These are phyloP conservation scores for Ilex asprella DNA, from an alignment of 257 asterid genomes.

Conservation along the genomic window DNA sequence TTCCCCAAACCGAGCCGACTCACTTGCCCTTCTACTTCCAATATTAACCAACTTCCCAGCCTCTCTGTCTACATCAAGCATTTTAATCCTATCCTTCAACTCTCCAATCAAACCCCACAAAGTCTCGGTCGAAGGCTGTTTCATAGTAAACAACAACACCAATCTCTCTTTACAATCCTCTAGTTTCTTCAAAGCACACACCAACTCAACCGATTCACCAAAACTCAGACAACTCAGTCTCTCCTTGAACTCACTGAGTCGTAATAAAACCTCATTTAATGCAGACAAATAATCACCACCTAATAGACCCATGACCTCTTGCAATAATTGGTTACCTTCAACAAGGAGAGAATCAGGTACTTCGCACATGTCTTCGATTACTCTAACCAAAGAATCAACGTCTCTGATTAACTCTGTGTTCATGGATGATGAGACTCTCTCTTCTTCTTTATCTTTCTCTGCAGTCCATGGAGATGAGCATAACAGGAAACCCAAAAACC, in stretches of 20 bases:
- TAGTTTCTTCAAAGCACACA: slow-evolving; percentile 40
- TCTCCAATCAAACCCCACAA: slow-evolving; percentile 46
- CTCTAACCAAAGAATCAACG: slow-evolving; percentile 33
- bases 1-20: slow-evolving; percentile 23
- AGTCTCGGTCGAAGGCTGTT: slow-evolving; percentile 44
- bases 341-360: slow-evolving; percentile 33
- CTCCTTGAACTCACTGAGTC: slow-evolving; percentile 53
- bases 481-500: slow-evolving; percentile 52
- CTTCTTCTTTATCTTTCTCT: slow-evolving; percentile 30
- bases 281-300: slow-evolving; percentile 39
- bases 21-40: slow-evolving; percentile 18
- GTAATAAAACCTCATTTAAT: slow-evolving; percentile 37
- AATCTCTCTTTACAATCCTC: slow-evolving; percentile 44
- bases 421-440: slow-evolving; percentile 35
- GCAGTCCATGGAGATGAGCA: slow-evolving; percentile 32
- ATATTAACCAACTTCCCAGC: slow-evolving; percentile 31
- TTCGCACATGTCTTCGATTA: slow-evolving; percentile 50
- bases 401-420: slow-evolving; percentile 52
- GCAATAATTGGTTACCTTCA: slow-evolving; percentile 33
- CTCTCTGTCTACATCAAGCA: slow-evolving; percentile 20
- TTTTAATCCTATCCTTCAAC: slow-evolving; percentile 27
- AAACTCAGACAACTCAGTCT: slow-evolving; percentile 47
- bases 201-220: slow-evolving; percentile 57
- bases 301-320: slow-evolving; percentile 38
- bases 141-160: slow-evolving; percentile 16